Conservation (phyloP, 805 yeast genomes). For the Nakazawaea anatomiae region DNA sequence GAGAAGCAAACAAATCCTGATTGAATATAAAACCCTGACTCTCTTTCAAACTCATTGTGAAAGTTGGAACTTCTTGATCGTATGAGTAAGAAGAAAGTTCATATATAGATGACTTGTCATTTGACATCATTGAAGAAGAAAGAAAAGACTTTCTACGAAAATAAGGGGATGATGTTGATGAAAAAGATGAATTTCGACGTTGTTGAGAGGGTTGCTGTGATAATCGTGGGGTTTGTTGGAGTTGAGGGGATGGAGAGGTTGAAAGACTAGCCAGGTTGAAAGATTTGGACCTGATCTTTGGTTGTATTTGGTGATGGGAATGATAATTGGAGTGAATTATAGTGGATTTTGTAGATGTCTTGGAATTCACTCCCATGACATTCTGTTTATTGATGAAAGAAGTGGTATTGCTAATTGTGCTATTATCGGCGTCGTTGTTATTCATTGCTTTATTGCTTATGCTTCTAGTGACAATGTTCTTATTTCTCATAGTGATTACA, state of each 20-base stretch:
- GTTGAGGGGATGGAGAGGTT: conserved; percentile 1
- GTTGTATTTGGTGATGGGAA: conserved; percentile 62
- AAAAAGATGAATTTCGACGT: conserved; percentile 20
- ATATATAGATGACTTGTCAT: conserved; percentile 50
- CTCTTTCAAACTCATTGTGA: conserved; percentile 45
- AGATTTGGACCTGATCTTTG: conserved; percentile 43
- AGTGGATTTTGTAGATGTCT: neutral
- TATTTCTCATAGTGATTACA: no score
- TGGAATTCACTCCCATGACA: neutral
- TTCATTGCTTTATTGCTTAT: neutral
- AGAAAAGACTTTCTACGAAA: conserved; percentile 51
- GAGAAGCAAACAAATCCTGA: conserved; percentile 70
- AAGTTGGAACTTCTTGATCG: conserved; percentile 23
- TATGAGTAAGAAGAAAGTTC: conserved; percentile 30
- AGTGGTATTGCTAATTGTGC: neutral
- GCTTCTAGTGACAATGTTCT: neutral
- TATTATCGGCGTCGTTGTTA: neutral
- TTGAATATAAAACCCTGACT: conserved; percentile 75
- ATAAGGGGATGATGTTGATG: conserved; percentile 43
- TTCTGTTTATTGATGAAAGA: neutral
- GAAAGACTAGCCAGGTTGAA: neutral
- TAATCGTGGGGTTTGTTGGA: neutral
- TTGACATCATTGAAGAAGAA: conserved; percentile 49
- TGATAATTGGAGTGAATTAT: conserved; percentile 17
- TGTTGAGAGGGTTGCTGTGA: neutral